These are phyloP conservation scores for Lindgomyces ingoldianus DNA, from an alignment of 495 filamentous ascomycete species.

Conservation along the genomic window DNA sequence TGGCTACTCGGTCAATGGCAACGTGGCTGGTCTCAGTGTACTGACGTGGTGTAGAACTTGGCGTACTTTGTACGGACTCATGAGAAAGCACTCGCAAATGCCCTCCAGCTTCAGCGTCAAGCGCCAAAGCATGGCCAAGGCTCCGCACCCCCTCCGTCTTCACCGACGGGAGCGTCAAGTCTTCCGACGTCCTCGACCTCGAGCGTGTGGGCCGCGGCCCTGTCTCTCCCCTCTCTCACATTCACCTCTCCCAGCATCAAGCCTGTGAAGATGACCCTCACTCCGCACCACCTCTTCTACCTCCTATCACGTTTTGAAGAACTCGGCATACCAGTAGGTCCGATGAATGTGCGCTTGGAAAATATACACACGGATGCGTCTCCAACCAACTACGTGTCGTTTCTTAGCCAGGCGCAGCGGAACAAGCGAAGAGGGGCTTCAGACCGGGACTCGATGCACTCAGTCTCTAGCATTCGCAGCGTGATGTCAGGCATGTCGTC, in stretches of 20 bases:
- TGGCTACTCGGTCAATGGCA: not conserved
- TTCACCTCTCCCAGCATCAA: slow-evolving; percentile 84
- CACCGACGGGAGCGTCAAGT: slow-evolving; percentile 52
- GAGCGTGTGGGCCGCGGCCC: slow-evolving; percentile 72
- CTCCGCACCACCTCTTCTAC: slow-evolving; percentile 97
- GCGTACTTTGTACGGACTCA: slow-evolving; percentile 94
- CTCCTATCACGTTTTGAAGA: slow-evolving; percentile 93
- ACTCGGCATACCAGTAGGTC: slow-evolving; percentile 81
- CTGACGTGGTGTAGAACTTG: slow-evolving; percentile 67
- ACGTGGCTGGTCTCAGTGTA: slow-evolving; percentile 9
- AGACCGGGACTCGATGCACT: slow-evolving; percentile 88
- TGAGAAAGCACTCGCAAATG: slow-evolving; percentile 95
- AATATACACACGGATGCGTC: slow-evolving; percentile 87
- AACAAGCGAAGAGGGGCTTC: slow-evolving; percentile 68
- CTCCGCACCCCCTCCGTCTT: slow-evolving; percentile 41
- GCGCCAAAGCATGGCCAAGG: slow-evolving; percentile 61
- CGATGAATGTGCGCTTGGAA: slow-evolving; percentile 93
- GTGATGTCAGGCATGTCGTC: slow-evolving; percentile 95
- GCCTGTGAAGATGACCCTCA: slow-evolving; percentile 87
- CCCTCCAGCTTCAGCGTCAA: slow-evolving; percentile 78
- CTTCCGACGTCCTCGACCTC: slow-evolving; percentile 53
- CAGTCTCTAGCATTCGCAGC: slow-evolving; percentile 93
- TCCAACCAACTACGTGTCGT: slow-evolving; percentile 93
- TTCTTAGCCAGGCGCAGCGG: slow-evolving; percentile 75
- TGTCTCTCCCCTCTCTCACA: slow-evolving; percentile 79